phyloP scores from a whole-genome alignment of 1,284 basidiomycete species.

The Naganishia sp. region DNA sequence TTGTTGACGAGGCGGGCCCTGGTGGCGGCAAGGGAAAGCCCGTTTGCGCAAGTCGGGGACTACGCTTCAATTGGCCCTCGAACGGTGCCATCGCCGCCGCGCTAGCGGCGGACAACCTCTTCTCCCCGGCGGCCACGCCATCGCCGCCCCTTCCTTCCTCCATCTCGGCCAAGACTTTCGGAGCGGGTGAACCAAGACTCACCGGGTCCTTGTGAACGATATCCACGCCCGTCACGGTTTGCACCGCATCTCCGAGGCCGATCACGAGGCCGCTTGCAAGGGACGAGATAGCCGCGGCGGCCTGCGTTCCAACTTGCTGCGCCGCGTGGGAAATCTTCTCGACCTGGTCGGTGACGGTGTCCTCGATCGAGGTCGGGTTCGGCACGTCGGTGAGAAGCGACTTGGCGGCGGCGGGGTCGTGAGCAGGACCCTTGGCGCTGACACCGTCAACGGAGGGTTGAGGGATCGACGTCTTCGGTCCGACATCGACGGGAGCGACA shows the following conservation, averaged over 20 bases:
- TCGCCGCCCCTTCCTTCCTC: conserved; percentile 19
- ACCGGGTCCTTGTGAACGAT: conserved; percentile 46
- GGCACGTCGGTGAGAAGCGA: not conserved
- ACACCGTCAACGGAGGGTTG: not conserved
- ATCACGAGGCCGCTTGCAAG: conserved; percentile 32
- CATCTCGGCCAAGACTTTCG: conserved; percentile 2
- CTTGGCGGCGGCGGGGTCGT: not conserved
- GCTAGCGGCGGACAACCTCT: not conserved
- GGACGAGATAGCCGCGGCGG: conserved; percentile 41
- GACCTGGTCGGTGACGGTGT: conserved; percentile 10
- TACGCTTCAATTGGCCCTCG: conserved; percentile 21
- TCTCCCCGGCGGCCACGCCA: not conserved
- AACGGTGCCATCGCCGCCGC: conserved; percentile 8
- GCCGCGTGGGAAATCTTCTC: conserved; percentile 25
- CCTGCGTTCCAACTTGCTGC: conserved; percentile 29
- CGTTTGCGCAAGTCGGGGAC: conserved; percentile 18
- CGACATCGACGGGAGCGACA: conserved; percentile 13
- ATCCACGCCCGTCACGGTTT: conserved; percentile 48
- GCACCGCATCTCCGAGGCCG: conserved; percentile 37
- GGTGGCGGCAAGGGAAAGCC: conserved; percentile 13
- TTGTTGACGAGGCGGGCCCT: not conserved
- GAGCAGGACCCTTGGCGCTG: not conserved
- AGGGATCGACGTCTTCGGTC: conserved; percentile 20
- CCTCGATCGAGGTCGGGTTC: not conserved
- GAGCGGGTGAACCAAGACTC: conserved; percentile 19